Conservation (phyloP, 371 early-diverging fungal genomes). For the Rhizopus stolonifer region DNA sequence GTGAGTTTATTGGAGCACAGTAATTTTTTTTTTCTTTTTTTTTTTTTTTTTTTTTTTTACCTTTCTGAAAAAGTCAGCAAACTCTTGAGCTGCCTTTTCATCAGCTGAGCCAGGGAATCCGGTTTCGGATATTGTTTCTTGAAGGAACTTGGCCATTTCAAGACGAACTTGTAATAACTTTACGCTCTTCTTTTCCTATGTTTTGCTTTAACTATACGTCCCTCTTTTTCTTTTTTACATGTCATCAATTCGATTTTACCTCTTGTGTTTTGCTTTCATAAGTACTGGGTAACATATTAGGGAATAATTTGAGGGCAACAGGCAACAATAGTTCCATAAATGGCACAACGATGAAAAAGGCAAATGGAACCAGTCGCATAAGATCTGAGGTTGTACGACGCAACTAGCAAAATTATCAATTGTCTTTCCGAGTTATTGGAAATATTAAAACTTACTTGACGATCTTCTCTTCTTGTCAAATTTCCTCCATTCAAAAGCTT, state of each 20-base stretch:
- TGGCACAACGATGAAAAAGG: slow-evolving; percentile 90
- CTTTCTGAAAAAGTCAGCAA: slow-evolving; percentile 75
- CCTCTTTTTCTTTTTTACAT: neutral
- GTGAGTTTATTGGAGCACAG: slow-evolving; percentile 8
- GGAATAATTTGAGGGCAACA: slow-evolving; percentile 88
- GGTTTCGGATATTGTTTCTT: slow-evolving; percentile 88
- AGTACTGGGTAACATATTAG: slow-evolving; percentile 94
- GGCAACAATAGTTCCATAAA: slow-evolving; percentile 93
- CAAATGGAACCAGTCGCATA: slow-evolving; percentile 86
- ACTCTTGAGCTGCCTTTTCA: slow-evolving; percentile 69
- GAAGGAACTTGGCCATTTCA: slow-evolving; percentile 89
- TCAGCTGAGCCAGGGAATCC: slow-evolving; percentile 43
- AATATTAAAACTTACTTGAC: slow-evolving; percentile 59
- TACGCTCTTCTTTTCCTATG: slow-evolving; percentile 75
- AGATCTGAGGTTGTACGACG: slow-evolving; percentile 59
- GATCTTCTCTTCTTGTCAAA: slow-evolving; percentile 84
- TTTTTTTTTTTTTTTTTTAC: slow-evolving; percentile 26
- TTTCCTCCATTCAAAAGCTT: slow-evolving; percentile 74
- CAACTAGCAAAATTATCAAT: neutral
- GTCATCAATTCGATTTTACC: slow-evolving; percentile 35
- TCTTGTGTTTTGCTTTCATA: slow-evolving; percentile 84
- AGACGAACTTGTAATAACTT: slow-evolving; percentile 84
- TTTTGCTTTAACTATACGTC: neutral
- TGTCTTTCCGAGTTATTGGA: neutral
- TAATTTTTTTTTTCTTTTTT: neutral